Evolutionary conservation across 257 asterid species (phyloP), one percentile per base, ranked within the genome.

Genomic region (Lycium ferocissimum): DNA sequence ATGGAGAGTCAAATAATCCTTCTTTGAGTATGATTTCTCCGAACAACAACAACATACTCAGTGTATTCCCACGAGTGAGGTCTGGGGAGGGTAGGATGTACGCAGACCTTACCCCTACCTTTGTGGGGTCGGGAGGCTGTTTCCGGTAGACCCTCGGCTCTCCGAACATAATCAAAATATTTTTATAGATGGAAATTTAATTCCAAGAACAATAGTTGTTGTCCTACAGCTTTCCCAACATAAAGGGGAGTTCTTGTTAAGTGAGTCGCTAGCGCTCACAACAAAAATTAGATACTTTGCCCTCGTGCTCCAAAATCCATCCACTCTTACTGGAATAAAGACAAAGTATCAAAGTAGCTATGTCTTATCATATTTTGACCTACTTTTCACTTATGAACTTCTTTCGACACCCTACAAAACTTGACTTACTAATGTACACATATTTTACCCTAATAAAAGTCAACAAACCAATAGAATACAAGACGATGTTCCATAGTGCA

Each of bases 401-500:
- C 75, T 67, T 5, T 37, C 14, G 75, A 7, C 26, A 67, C 6
- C 22, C 17, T 14, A 69, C 22, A 47, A 35, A 67, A 67, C 49
- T 67, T 37, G 75, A 37, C 26, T 37, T 37, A 69, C 7, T 69
- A 69, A 69, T 37, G 76, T 69, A 43, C 76, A 15, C 76, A 69
- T 37, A 37, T 13, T 37, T 69, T 43, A 69, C 49, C 76, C 76
- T 37, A 37, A 37, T 15, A 37, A 2, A 37, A 69, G 7, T 37
- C 14, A 37, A 51, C 9, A 37, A 37, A 69, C 51, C 76, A 69
- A 37, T 69, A 69, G 22, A 7, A 37, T 69, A 37, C 51, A 69
- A 69, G 51, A 37, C 0, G 1, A 69, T 13, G 51, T 69, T 35
- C 75, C 75, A 67, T 6, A 67, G 47, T 69, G 76, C 76, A 7